Percentiles rank a stretch among this genome's conserved stretches.
Evolutionary conservation across 1,139 yeast species (phyloP).

Genomic region (Taphrina deformans): DNA sequence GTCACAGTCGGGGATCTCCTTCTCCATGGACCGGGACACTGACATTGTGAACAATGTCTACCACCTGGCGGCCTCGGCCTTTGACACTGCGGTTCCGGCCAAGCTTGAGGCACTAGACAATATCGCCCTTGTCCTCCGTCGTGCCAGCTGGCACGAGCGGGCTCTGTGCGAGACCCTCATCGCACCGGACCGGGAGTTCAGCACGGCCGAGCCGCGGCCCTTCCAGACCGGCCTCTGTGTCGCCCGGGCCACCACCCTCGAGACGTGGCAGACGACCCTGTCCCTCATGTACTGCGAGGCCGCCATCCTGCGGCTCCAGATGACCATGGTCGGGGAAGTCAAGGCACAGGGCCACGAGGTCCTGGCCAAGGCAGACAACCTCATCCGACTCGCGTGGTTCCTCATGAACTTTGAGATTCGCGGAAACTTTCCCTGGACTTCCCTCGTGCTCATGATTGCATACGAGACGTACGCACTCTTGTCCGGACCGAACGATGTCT

Average conservation of each 20-base stretch:
- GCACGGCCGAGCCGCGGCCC: neutral
- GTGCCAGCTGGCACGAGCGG: neutral
- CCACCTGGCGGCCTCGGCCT: neutral
- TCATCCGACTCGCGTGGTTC: neutral
- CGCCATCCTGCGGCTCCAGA: neutral
- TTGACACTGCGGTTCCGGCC: neutral
- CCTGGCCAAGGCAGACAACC: neutral
- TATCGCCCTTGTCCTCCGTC: neutral
- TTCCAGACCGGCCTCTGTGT: neutral
- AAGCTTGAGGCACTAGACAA: neutral
- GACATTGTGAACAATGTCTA: neutral
- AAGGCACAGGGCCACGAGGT: neutral
- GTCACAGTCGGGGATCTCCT: neutral
- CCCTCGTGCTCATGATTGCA: neutral
- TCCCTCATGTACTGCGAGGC: neutral
- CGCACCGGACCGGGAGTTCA: neutral
- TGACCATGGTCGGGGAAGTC: neutral
- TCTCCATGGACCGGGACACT: neutral
- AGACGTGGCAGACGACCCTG: neutral
- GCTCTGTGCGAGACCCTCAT: neutral
- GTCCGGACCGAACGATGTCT: neutral
- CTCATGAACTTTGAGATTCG: neutral
- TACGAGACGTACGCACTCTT: neutral
- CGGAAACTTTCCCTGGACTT: neutral
- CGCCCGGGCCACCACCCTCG: neutral